These are phyloP conservation scores for Heterobasidion annosum DNA, from an alignment of 1,284 basidiomycete genomes.

Conservation along the genomic window DNA sequence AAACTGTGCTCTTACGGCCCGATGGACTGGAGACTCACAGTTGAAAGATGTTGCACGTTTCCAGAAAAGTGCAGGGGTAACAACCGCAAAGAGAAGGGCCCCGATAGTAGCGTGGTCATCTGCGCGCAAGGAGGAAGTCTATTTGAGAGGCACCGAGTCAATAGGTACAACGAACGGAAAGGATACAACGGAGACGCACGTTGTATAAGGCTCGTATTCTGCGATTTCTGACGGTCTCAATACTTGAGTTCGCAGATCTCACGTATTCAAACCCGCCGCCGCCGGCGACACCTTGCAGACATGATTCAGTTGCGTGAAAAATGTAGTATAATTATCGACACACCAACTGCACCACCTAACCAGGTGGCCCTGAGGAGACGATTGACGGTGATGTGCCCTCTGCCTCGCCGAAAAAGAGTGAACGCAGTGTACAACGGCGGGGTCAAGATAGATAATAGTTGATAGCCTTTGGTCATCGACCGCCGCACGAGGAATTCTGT, in stretches of 20 bases:
- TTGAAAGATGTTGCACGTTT: slow-evolving; percentile 48
- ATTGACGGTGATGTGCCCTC: slow-evolving; percentile 45
- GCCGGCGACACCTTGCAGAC: slow-evolving; percentile 24
- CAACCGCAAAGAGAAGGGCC: slow-evolving; percentile 45
- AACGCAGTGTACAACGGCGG: slow-evolving; percentile 51
- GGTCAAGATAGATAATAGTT: slow-evolving; percentile 47
- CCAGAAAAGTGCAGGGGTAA: slow-evolving; percentile 62
- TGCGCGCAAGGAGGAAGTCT: slow-evolving; percentile 48
- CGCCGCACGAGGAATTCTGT: slow-evolving; percentile 49
- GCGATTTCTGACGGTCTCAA: slow-evolving; percentile 28
- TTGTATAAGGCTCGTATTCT: slow-evolving; percentile 42
- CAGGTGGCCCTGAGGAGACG: slow-evolving; percentile 59
- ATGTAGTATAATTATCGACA: slow-evolving; percentile 7
- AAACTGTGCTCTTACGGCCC: neutral
- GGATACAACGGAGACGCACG: slow-evolving; percentile 25
- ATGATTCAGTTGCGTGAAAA: neutral
- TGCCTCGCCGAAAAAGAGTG: slow-evolving; percentile 42
- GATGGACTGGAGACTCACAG: slow-evolving; percentile 26
- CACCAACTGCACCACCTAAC: slow-evolving; percentile 54
- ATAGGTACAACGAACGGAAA: neutral
- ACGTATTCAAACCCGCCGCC: slow-evolving; percentile 38
- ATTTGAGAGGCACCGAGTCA: neutral
- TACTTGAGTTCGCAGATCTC: slow-evolving; percentile 30
- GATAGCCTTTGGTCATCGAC: slow-evolving; percentile 57
- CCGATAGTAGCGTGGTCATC: slow-evolving; percentile 70